Evolutionary conservation across 306 rosid genomes (phyloP).

Genomic region (Echinosophora koreensis): DNA sequence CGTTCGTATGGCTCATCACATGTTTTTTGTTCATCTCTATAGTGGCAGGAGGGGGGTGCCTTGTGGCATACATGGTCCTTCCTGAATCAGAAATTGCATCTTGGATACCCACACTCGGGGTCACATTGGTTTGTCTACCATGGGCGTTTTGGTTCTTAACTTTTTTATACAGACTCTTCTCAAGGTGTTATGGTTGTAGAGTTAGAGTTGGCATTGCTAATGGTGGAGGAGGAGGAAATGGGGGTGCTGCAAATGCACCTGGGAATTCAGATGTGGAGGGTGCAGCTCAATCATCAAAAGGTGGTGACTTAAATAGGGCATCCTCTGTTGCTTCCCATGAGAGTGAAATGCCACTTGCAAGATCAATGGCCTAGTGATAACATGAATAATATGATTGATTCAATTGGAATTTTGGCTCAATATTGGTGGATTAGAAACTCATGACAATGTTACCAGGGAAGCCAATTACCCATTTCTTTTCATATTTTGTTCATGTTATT

Average conservation of each 20-base stretch:
- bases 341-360: conserved; percentile 75
- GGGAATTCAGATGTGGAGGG: conserved; percentile 38
- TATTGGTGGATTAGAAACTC: background rate
- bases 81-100: conserved; percentile 54
- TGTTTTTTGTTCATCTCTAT: conserved; percentile 57
- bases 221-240: background rate
- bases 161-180: conserved; percentile 64
- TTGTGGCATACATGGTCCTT: conserved; percentile 55
- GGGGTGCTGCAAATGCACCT: background rate
- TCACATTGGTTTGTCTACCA: conserved; percentile 75
- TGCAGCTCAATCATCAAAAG: conserved; percentile 15
- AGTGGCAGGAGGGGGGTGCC: conserved; percentile 71
- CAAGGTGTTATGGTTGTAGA: conserved; percentile 63
- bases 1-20: conserved; percentile 67
- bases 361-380: conserved; percentile 57
- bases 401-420: conserved; percentile 6
- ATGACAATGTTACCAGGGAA: background rate
- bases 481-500: conserved; percentile 15
- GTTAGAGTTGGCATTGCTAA: background rate
- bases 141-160: conserved; percentile 87
- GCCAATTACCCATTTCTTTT: conserved; percentile 1
- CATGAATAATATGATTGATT: background rate
- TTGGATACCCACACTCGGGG: conserved; percentile 70
- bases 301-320: conserved; percentile 20
- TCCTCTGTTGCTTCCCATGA: conserved; percentile 59